Conservation (phyloP, 2,329 filamentous ascomycete genomes). For the Penicillium glabrum region DNA sequence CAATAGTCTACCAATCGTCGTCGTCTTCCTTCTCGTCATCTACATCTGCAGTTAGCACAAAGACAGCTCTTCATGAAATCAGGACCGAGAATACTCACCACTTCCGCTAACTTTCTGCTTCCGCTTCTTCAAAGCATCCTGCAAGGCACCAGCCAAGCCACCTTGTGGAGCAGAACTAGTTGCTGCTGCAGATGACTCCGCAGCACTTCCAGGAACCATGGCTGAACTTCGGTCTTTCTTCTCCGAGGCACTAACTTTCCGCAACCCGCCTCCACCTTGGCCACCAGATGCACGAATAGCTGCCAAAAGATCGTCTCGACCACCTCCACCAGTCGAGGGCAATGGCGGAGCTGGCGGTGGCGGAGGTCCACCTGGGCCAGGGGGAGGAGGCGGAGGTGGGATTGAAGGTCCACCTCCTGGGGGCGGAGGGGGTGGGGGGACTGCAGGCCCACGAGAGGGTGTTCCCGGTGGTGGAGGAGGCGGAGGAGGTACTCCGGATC, state of each 20-base stretch:
- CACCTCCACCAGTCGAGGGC: slow-evolving; percentile 36
- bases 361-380: slow-evolving; percentile 24
- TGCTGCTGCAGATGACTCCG: slow-evolving; percentile 60
- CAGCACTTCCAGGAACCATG: slow-evolving; percentile 49
- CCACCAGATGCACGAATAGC: slow-evolving; percentile 57
- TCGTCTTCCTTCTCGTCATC: slow-evolving; percentile 49
- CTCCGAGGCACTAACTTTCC: slow-evolving; percentile 47
- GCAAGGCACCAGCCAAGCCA: slow-evolving; percentile 78
- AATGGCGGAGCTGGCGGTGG: slow-evolving; percentile 39
- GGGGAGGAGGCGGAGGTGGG: slow-evolving; percentile 40
- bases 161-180: slow-evolving; percentile 53
- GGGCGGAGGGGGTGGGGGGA: slow-evolving; percentile 40
- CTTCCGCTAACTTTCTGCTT: slow-evolving; percentile 94
- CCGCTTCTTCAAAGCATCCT: slow-evolving; percentile 73
- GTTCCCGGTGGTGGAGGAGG: slow-evolving; percentile 33
- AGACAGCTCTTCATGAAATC: not conserved
- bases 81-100: slow-evolving; percentile 64
- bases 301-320: slow-evolving; percentile 46
- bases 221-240: slow-evolving; percentile 50
- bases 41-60: slow-evolving; percentile 29
- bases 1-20: slow-evolving; percentile 43
- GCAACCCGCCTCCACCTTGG: slow-evolving; percentile 47
- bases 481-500: slow-evolving; percentile 34
- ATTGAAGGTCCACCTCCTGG: slow-evolving; percentile 5
- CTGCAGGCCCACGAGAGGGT: slow-evolving; percentile 20